Base-by-base conservation (phyloP, 768 basidiomycete species). In the Calocybe gangraenosa region DNA sequence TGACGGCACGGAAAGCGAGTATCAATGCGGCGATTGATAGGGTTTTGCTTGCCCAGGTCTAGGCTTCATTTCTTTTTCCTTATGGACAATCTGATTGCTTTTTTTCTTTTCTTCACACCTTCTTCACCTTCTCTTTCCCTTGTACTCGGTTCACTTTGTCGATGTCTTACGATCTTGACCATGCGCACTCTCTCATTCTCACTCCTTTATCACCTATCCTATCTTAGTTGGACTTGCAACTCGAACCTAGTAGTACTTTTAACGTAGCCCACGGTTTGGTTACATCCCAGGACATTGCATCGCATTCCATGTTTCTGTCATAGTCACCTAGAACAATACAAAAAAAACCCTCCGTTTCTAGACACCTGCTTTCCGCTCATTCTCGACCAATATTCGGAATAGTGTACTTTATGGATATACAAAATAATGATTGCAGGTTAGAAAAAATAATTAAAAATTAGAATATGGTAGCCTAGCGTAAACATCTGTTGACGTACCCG, bases 1-100 rank as follows among this genome's bases (percentile, higher is more conserved):
- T 97, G 47, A 77, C 79, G 10, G 53, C 79, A 18, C 77, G 84
- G 46, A 90, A 92, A 65, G 68, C 70, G 20, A 71, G 73, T 20
- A 89, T 93, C 64, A 93, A 92, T 52, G 73, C 79, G 38, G 76
- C 81, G 11, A 91, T 93, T 51, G 88, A 92, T 58, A 70, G 81
- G 43, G 70, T 79, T 34, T 68, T 92, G 46, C 68, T 87, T 22
- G 71, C 67, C 47, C 81, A 80, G 33, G 64, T 66, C 40, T 63
- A 45, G 56, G 48, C 31, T 45, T 6, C 25, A 6, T 28, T 11
- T 6, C 25, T 6, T 28, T 11, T 28, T 11, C 25, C 25, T 11
- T 5, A 28, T 28, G 11, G 25, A 28, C 25, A 11, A 28, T 28
- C 25, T 28, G 25, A 28, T 28, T 6, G 5, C 11, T 28, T 11